A percentile compares a stretch with the other conserved stretches of the same genome.
phyloP scores from a whole-genome alignment of 768 basidiomycete genomes.

The Amanita phalloides region DNA sequence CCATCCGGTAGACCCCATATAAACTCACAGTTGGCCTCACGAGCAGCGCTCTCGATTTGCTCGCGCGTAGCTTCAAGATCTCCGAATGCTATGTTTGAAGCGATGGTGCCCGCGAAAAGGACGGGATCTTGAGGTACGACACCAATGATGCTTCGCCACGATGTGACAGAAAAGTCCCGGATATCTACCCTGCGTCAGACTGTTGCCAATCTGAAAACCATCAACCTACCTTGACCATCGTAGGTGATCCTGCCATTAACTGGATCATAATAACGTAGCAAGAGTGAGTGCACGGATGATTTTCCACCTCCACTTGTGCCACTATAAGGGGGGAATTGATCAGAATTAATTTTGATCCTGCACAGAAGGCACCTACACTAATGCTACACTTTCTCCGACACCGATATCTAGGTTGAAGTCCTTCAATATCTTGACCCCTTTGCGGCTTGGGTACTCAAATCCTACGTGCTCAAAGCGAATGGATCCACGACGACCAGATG shows the following conservation, averaged over 20 bases:
- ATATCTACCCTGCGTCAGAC: conserved; percentile 47
- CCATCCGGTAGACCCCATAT: conserved; percentile 91
- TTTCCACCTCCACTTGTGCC: conserved; percentile 94
- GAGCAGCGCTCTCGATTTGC: conserved; percentile 81
- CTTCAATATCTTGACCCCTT: conserved; percentile 70
- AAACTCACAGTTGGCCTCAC: conserved; percentile 92
- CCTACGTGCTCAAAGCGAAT: conserved; percentile 76
- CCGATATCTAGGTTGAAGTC: conserved; percentile 73
- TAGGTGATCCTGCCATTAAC: conserved; percentile 73
- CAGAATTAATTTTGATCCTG: not conserved
- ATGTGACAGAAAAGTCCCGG: conserved; percentile 70
- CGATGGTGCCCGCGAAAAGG: conserved; percentile 87
- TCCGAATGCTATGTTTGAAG: conserved; percentile 91
- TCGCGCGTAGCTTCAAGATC: conserved; percentile 62
- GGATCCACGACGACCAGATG: conserved; percentile 46
- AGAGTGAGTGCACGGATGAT: conserved; percentile 80
- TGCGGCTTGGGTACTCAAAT: conserved; percentile 87
- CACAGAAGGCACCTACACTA: conserved; percentile 57
- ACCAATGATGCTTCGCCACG: conserved; percentile 84
- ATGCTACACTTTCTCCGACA: conserved; percentile 81
- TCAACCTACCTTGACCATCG: conserved; percentile 67
- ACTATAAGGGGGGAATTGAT: conserved; percentile 25
- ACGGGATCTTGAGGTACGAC: conserved; percentile 96
- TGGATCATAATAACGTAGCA: conserved; percentile 86
- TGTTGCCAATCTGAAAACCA: not conserved